Evolutionary conservation across 345 rosid genomes (phyloP).

Genomic region (Populus nigra): DNA sequence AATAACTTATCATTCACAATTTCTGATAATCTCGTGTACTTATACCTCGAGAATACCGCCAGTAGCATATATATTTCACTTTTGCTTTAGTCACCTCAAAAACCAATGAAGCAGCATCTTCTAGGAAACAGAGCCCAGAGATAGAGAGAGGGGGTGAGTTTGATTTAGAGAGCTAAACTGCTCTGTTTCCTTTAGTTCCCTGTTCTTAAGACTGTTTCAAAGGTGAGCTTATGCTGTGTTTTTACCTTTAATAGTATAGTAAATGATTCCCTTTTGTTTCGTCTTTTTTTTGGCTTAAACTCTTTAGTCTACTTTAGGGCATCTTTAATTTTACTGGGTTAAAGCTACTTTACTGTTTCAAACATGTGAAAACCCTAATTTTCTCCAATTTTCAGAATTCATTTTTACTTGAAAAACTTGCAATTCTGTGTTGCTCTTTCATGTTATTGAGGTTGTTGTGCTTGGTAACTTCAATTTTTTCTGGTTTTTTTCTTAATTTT

Average conservation of each 20-base stretch:
- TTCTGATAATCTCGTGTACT: rapidly evolving
- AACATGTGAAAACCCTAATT: conserved; percentile 20
- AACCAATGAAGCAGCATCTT: conserved; percentile 19
- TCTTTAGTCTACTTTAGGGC: conserved; percentile 9
- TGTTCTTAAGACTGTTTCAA: background rate
- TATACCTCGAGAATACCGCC: conserved; percentile 28
- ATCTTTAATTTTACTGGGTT: conserved; percentile 19
- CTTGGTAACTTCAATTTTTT: background rate
- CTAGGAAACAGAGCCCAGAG: conserved; percentile 9
- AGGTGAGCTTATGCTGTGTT: conserved; percentile 12
- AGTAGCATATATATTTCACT: background rate
- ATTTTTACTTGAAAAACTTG: background rate
- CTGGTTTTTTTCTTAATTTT: background rate
- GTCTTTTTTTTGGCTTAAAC: background rate
- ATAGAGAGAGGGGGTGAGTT: background rate
- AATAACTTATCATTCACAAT: rapidly evolving
- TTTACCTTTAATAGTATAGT: background rate
- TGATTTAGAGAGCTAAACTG: background rate
- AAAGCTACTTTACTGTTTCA: conserved; percentile 33
- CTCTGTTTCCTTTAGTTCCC: background rate
- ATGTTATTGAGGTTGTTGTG: background rate
- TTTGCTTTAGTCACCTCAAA: background rate
- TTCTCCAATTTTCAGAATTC: background rate
- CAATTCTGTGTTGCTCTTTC: background rate
- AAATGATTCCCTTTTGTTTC: background rate